These are phyloP conservation scores for Moricandia moricandioides DNA, from an alignment of 345 rosid genomes.

Conservation along the genomic window DNA sequence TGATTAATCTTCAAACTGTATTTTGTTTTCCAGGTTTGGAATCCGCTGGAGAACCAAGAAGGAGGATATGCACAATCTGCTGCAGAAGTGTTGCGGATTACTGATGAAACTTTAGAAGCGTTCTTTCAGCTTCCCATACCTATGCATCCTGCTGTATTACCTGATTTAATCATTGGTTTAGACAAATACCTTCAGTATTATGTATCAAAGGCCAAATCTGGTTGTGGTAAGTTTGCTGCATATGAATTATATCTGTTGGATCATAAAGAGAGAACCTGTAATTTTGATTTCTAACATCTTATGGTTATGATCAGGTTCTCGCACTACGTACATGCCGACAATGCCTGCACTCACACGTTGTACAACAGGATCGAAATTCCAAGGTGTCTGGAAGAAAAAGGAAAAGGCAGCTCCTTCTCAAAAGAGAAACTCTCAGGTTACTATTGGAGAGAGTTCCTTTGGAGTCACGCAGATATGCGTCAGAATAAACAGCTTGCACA, in stretches of 20 bases:
- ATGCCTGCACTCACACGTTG: constrained; percentile 95
- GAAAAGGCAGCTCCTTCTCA: constrained; percentile 65
- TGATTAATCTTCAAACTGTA: not conserved
- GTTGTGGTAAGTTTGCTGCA: constrained; percentile 64
- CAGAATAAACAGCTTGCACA: constrained; percentile 78
- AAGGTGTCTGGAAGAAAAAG: constrained; percentile 90
- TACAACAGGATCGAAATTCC: constrained; percentile 72
- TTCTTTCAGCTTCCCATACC: constrained; percentile 94
- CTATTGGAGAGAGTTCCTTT: constrained; percentile 52
- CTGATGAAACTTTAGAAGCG: constrained; percentile 83
- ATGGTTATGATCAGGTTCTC: constrained; percentile 55
- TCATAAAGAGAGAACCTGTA: no score
- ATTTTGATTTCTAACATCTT: constrained; percentile 29
- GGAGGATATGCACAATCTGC: constrained; percentile 83
- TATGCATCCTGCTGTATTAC: constrained; percentile 82
- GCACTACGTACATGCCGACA: constrained; percentile 69
- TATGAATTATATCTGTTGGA: not conserved
- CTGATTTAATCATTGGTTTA: constrained; percentile 79
- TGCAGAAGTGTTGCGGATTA: constrained; percentile 64
- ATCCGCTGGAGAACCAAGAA: constrained; percentile 60
- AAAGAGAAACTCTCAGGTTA: constrained; percentile 77
- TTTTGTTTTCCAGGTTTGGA: constrained; percentile 58
- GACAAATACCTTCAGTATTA: constrained; percentile 88
- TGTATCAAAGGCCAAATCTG: constrained; percentile 78
- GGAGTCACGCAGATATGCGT: constrained; percentile 72